Base-by-base conservation (phyloP, 805 yeast species). In the Phaffomyces opuntiae region DNA sequence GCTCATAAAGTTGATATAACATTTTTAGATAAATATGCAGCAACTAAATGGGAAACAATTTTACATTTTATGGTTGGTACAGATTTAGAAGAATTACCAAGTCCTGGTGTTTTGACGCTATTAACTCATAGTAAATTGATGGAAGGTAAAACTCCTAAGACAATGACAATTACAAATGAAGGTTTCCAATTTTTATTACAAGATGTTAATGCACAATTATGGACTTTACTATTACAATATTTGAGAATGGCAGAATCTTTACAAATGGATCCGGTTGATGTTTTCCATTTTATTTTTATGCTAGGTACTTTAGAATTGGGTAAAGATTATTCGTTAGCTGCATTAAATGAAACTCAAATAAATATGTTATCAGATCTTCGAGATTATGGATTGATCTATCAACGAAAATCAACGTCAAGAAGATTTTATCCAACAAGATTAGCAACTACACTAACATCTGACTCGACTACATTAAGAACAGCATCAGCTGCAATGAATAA, bases 61-160 rank as follows among this genome's bases (percentile, higher is more conserved):
- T 70, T 93, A 55, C 98, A 93, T 70, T 93, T 83, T 68, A 91
- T 93, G 98, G 99, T 93, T 38, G 96, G 98, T 2, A 87, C 97
- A 0, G 86, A 87, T 43, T 67, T 82, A 39, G 71, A 77, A 11
- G 74, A 71, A 16, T 67, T 77, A 3, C 96, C 96, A 3, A 82
- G 90, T 40, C 74, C 75, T n/a, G 90, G 91, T 16, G 97, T 91
- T 1, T 69, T 93, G 42, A 75, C 80, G 16, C 69, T 93, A 26
- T 69, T 93, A 41, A 75, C 77, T 51, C 88, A 81, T 67, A 83
- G 95, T 50, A 91, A 91, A 3, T 70, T 93, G 43, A 90, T 93
- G 96, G 95, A 86, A 57, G 82, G 84, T 21, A 55, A 54, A 16
- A 55, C 61, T 1, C 48, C 68, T 45, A 59, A 66, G 43, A 56